Evolutionary conservation across 1,284 basidiomycete species (phyloP).

Genomic region (Puccinia polysora): DNA sequence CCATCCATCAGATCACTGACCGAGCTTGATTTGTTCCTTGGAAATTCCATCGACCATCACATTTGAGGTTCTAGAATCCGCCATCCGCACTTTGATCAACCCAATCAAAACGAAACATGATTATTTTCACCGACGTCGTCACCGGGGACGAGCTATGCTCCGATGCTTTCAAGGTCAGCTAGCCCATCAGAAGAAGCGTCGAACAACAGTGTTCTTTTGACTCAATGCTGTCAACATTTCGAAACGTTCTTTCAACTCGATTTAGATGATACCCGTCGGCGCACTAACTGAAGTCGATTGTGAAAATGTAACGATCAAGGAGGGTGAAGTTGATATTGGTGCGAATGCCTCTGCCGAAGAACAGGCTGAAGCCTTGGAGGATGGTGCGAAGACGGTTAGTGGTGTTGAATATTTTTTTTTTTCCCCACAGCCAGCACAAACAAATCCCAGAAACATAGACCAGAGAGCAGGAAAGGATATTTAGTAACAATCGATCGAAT

Average conservation of each 20-base stretch:
- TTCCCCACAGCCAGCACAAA: too few relatives aligned
- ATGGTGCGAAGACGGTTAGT: constrained; percentile 58
- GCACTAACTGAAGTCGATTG: constrained; percentile 90
- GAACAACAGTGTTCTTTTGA: too few relatives aligned
- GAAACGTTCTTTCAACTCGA: background rate
- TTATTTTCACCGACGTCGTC: constrained; percentile 57
- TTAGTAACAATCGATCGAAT: too few relatives aligned
- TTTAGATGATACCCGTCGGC: constrained; percentile 63
- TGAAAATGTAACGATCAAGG: constrained; percentile 67
- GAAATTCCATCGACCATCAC: too few relatives aligned
- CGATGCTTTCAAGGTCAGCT: constrained; percentile 74
- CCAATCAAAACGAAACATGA: constrained; percentile 21
- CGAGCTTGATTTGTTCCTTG: too few relatives aligned
- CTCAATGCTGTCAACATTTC: too few relatives aligned
- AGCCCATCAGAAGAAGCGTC: too few relatives aligned
- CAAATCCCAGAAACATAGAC: too few relatives aligned
- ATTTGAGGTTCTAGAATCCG: background rate
- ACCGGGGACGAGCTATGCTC: constrained; percentile 89
- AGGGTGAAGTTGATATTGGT: constrained; percentile 89
- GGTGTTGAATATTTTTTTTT: too few relatives aligned
- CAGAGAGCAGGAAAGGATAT: too few relatives aligned
- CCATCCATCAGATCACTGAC: too few relatives aligned
- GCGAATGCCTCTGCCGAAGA: constrained; percentile 69
- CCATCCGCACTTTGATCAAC: background rate
- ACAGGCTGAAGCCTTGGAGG: constrained; percentile 72